phyloP scores from a whole-genome alignment of 805 yeast species.

The Kluyveromyces wickerhamii region DNA sequence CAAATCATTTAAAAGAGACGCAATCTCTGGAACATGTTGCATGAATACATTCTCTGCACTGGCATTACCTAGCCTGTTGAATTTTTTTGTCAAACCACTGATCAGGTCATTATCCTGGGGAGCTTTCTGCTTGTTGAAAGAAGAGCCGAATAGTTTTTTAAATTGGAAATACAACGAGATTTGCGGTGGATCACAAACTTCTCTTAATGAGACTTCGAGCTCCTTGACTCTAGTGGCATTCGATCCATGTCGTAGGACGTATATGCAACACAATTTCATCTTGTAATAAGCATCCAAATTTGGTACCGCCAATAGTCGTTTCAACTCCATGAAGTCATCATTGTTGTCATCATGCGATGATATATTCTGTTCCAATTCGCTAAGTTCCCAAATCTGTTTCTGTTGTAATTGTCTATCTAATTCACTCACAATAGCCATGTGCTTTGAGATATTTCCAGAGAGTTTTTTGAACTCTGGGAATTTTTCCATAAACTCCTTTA shows the following conservation, averaged over 20 bases:
- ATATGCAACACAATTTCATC: conserved; percentile 64
- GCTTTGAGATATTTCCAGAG: conserved; percentile 84
- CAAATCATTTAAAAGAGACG: conserved; percentile 27
- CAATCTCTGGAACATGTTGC: conserved; percentile 79
- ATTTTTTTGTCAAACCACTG: conserved; percentile 28
- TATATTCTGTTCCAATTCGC: conserved; percentile 84
- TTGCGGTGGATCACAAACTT: conserved; percentile 32
- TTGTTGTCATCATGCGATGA: conserved; percentile 57
- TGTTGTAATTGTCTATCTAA: conserved; percentile 64
- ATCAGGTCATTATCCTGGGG: conserved; percentile 23
- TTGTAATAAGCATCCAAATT: conserved; percentile 49
- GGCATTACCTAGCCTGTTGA: conserved; percentile 32
- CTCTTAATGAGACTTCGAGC: conserved; percentile 34
- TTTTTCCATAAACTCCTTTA: conserved; percentile 84
- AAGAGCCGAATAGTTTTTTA: conserved; percentile 25
- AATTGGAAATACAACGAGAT: conserved; percentile 39
- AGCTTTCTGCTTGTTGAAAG: conserved; percentile 3
- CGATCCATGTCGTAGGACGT: conserved; percentile 61
- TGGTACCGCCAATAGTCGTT: conserved; percentile 41
- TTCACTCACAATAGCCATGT: conserved; percentile 83
- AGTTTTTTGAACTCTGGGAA: conserved; percentile 90
- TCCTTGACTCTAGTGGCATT: conserved; percentile 44
- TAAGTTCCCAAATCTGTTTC: conserved; percentile 67
- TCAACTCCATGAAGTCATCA: conserved; percentile 48
- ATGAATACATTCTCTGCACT: conserved; percentile 67